phyloP scores from a whole-genome alignment of 305 asterid species.

The Caryopteris hybrid region DNA sequence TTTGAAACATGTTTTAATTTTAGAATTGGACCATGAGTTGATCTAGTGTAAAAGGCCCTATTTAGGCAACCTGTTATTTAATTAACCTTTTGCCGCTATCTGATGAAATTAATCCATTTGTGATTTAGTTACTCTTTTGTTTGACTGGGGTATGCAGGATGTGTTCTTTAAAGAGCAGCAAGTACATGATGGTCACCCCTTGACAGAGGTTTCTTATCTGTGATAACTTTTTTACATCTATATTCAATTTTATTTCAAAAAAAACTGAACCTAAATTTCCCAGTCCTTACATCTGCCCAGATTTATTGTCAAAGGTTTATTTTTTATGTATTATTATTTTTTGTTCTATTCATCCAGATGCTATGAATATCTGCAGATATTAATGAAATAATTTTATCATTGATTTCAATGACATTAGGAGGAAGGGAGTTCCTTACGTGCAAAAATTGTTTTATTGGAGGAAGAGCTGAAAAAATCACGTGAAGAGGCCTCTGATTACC shows the following conservation, averaged over 20 bases:
- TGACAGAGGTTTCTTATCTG: conserved; percentile 44
- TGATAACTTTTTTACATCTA: conserved; percentile 7
- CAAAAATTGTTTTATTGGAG: conserved; percentile 59
- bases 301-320: background rate
- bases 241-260: background rate
- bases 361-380: background rate
- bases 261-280: background rate
- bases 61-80: background rate
- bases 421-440: conserved; percentile 60
- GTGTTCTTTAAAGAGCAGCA: conserved; percentile 46
- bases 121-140: background rate
- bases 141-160: conserved; percentile 43
- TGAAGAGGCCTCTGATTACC: conserved; percentile 53
- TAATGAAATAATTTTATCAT: conserved; percentile 9
- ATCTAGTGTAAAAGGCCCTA: background rate
- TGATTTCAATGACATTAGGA: conserved; percentile 40
- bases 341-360: background rate
- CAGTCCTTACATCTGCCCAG: background rate
- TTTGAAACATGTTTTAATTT: background rate
- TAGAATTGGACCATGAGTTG: conserved; percentile 1
- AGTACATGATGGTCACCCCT: conserved; percentile 38
- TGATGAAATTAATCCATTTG: conserved; percentile 3
- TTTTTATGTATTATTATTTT: background rate
- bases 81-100: background rate
- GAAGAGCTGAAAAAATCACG: conserved; percentile 64